Percentiles rank a stretch among this genome's conserved stretches.
These are phyloP conservation scores for Hibiscus tridactylites DNA, from an alignment of 345 rosid genomes.

Conservation along the genomic window DNA sequence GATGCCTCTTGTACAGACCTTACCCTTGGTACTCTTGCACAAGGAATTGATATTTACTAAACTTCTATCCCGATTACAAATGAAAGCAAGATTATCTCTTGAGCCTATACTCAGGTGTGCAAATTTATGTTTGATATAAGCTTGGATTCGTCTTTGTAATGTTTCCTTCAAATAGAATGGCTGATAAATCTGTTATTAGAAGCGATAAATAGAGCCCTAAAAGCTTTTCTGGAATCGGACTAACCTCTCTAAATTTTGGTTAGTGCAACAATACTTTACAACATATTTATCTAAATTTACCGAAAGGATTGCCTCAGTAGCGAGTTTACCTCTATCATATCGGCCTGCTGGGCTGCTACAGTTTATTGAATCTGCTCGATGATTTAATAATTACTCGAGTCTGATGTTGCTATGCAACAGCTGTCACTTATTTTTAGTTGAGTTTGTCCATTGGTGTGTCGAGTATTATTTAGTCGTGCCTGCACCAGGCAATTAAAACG, in stretches of 20 bases:
- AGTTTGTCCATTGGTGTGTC: not conserved
- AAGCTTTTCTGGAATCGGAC: not conserved
- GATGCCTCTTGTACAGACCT: slow-evolving; percentile 61
- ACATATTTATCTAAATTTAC: not conserved
- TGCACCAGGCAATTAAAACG: not conserved
- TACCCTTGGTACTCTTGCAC: slow-evolving; percentile 52
- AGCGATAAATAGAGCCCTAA: not conserved
- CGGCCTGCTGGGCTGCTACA: not conserved
- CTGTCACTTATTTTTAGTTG: not conserved
- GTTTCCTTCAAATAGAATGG: not conserved
- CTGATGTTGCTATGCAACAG: not conserved
- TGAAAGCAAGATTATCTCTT: slow-evolving; percentile 79
- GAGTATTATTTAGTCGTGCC: not conserved
- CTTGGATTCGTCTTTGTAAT: not conserved
- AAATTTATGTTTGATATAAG: slow-evolving; percentile 2
- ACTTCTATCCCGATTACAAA: slow-evolving; percentile 60
- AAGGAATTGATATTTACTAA: slow-evolving; percentile 57
- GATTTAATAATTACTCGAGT: not conserved
- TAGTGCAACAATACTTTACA: not conserved
- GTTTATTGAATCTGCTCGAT: not conserved
- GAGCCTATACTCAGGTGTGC: slow-evolving; percentile 80
- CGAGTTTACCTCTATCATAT: not conserved
- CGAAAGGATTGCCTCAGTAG: not conserved
- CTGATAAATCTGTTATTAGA: not conserved
- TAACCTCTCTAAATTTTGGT: not conserved